Base-by-base conservation (phyloP, 148 eudicot species). In the Polygonum maritimum region DNA sequence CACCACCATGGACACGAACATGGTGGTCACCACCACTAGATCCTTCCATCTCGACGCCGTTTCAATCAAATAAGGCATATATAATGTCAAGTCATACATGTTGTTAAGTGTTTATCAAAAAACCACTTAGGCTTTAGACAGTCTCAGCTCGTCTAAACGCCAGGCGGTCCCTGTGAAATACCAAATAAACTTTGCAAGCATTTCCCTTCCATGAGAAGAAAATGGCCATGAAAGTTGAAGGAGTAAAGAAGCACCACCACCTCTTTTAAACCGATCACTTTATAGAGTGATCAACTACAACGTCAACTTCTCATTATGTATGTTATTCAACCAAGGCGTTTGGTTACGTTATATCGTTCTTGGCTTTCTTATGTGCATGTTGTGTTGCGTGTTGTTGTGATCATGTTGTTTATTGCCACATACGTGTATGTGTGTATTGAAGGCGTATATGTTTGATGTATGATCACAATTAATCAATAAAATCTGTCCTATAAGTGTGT, bases 231-330 rank as follows among this genome's bases (percentile, higher is more conserved):
- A 54, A 26, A 9, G 52, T 33, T 1, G 54, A 72, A 48, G 75
- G 54, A 71, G 48, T 51, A 21, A 72, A 72, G 74, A 72, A 72
- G 74, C 49, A 72, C 49, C 74, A 72, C 74, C 36, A 45, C n/a
- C 33, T 72, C 38, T 72, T 45, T 48, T 19, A 72, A 5, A 72
- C 9, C 6, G 11, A 72, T 67, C 60, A 38, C 16, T 9, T 18
- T 5, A 54, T n/a, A 54, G n/a, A 21, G 6, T 54, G 2, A 54
- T 18, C 1, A 51, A 14, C 26, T 5, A 54, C 26, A 1, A 16
- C 6, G 19, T 54, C 6, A n/a, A 54, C 6, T 7, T 54, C 60
- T 54, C 21, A 36, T 35, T 2, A 11, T 22, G 2, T 55, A 55
- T 19, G 62, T n/a, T 55, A 13, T 65, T 35, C 4, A 26, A 35